phyloP scores from a whole-genome alignment of 805 yeast genomes.

The Candida wancherniae region DNA sequence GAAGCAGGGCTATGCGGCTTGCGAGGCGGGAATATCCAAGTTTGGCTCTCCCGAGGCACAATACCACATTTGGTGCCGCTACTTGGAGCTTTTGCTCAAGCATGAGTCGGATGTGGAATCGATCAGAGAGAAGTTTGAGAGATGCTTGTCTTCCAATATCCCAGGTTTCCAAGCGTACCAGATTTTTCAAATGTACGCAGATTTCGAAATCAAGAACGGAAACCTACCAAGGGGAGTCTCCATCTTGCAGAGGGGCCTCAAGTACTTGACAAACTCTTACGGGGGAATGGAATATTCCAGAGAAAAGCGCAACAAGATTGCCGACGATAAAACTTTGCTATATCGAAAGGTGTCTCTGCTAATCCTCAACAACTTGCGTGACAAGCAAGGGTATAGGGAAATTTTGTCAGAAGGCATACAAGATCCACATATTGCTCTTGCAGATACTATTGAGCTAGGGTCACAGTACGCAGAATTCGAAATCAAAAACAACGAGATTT shows the following conservation, averaged over 20 bases:
- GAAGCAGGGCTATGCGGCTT: conserved; percentile 53
- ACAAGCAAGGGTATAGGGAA: conserved; percentile 21
- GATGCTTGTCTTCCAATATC: conserved; percentile 44
- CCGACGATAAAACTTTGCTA: conserved; percentile 22
- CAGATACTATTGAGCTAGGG: conserved; percentile 39
- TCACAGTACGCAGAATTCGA: conserved; percentile 59
- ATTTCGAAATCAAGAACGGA: conserved; percentile 58
- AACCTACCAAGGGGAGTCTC: conserved; percentile 41
- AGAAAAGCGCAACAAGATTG: conserved; percentile 13
- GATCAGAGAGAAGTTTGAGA: conserved; percentile 71
- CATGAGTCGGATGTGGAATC: conserved; percentile 16
- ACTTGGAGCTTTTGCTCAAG: conserved; percentile 48
- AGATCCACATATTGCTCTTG: conserved; percentile 40
- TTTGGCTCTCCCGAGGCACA: conserved; percentile 53
- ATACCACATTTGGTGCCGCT: conserved; percentile 69
- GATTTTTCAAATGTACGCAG: conserved; percentile 51
- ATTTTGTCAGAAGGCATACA: conserved; percentile 42
- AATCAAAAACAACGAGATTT: conserved; percentile 43
- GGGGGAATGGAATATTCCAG: conserved; percentile 5
- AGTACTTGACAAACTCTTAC: conserved; percentile 8
- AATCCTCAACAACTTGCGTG: conserved; percentile 12
- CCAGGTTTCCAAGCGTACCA: conserved; percentile 45
- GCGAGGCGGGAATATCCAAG: conserved; percentile 60
- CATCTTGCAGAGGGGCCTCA: conserved; percentile 18
- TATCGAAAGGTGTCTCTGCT: conserved; percentile 13